Base-by-base conservation (phyloP, 495 filamentous ascomycete species). In the Terfezia boudieri region DNA sequence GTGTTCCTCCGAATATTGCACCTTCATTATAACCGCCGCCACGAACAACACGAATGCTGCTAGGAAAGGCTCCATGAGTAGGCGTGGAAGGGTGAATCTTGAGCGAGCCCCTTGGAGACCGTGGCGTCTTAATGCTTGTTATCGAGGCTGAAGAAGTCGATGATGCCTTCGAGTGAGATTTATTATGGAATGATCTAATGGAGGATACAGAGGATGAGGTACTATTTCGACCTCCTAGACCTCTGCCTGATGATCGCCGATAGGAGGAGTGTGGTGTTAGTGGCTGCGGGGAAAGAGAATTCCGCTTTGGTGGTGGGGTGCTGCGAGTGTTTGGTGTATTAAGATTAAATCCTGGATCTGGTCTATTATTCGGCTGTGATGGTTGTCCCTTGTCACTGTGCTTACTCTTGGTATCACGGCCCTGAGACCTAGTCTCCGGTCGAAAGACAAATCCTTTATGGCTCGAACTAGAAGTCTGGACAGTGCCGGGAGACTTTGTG, bases 201-300 rank as follows among this genome's bases (percentile, higher is more conserved):
- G 86, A 94, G 14, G 86, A 94, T 20, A 98, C 78, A 9, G 90
- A 96, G 2, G 87, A 94, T 6, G 89, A 95, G 4, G 90, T 96
- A 2, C 89, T 95, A 66, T 94, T 96, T 56, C 90, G 77, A 36
- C 90, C 92, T 43, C 89, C 79, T 17, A 96, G 74, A 46, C 83
- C 85, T 22, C 75, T 75, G 9, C 76, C 77, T 8, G 80, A 80
- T 48, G 76, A 71, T 22, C 83, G 83, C 36, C 88, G 76, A 59
- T 88, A 82, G 2, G 84, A 87, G 22, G 83, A 82, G 37, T 84
- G 79, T 2, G 90, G 87, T 5, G 89, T 96, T 48, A 95, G 68
- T 0, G 92, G 90, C 9, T 81, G 80, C 2, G 90, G 90, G 0
- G 92, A 96, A 11, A 92, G 70, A 3, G 90, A 96, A 59, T 84